These are phyloP conservation scores for Paramecium bursaria DNA, from an alignment of 73 alveolate genomes.

Conservation along the genomic window DNA sequence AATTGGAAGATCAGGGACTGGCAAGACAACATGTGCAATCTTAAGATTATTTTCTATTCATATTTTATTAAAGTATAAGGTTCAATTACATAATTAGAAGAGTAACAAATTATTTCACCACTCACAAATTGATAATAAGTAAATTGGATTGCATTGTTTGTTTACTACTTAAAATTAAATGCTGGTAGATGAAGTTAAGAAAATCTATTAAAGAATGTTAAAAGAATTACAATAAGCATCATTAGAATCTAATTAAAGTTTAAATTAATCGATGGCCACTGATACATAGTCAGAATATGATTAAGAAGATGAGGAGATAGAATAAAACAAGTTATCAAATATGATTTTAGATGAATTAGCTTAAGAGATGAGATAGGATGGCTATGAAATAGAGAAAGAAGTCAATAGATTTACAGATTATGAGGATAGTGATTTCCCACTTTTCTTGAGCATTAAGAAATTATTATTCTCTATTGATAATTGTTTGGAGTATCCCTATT, in stretches of 20 bases:
- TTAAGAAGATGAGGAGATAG: no score
- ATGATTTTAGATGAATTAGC: no score
- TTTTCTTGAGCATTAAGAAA: conserved; percentile 74
- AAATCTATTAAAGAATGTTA: no score
- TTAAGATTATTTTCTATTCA: conserved; percentile 77
- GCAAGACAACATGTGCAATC: conserved; percentile 82
- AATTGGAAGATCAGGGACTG: conserved; percentile 87
- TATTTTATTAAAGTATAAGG: conserved; percentile 45
- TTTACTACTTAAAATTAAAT: conserved; percentile 84
- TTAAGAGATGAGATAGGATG: no score
- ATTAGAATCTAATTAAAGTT: no score
- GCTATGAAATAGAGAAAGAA: no score
- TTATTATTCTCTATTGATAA: conserved; percentile 78
- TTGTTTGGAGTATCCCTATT: conserved; percentile 68
- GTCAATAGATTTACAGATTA: no score
- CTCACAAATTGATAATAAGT: conserved; percentile 21
- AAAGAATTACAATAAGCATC: no score
- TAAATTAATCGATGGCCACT: no score
- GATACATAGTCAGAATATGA: no score
- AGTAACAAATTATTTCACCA: not conserved
- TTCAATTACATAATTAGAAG: not conserved
- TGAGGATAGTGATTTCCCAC: conserved; percentile 75
- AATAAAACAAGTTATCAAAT: no score
- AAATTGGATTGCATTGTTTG: conserved; percentile 66
- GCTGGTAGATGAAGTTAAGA: conserved; percentile 82